These are phyloP conservation scores for Saccharomycopsis olivae DNA, from an alignment of 805 yeast species.

Conservation along the genomic window DNA sequence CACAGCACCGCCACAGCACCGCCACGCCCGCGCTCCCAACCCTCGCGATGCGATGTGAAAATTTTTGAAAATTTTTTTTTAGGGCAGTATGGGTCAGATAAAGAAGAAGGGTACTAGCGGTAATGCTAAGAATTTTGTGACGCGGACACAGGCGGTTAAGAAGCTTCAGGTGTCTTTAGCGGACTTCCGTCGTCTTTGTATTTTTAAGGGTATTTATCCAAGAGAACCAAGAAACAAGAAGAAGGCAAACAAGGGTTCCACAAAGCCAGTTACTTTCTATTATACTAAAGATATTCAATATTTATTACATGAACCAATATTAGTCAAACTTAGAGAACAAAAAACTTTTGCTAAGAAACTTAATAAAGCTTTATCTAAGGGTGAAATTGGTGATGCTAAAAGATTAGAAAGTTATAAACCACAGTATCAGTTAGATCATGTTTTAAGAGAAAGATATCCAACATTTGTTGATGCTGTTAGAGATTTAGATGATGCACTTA, in stretches of 20 bases:
- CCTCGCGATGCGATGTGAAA: background rate
- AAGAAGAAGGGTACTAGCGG: slow-evolving; percentile 81
- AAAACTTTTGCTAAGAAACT: slow-evolving; percentile 88
- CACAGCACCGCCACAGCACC: too few species aligned
- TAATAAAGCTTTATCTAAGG: slow-evolving; percentile 81
- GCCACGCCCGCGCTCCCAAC: too few species aligned
- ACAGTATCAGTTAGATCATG: slow-evolving; percentile 70
- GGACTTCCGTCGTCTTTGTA: slow-evolving; percentile 93
- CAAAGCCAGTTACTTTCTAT: slow-evolving; percentile 92
- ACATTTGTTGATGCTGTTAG: slow-evolving; percentile 85
- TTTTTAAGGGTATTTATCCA: slow-evolving; percentile 96
- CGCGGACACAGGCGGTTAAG: slow-evolving; percentile 90
- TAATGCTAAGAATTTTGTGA: slow-evolving; percentile 84
- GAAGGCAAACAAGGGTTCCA: slow-evolving; percentile 96
- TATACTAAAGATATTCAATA: slow-evolving; percentile 91
- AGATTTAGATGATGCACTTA: slow-evolving; percentile 90
- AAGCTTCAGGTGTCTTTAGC: slow-evolving; percentile 89
- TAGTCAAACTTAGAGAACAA: slow-evolving; percentile 87
- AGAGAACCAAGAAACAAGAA: slow-evolving; percentile 92
- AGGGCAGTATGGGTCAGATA: slow-evolving; percentile 43
- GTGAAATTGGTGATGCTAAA: slow-evolving; percentile 84
- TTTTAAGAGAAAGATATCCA: slow-evolving; percentile 93
- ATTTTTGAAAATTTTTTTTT: background rate
- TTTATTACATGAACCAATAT: slow-evolving; percentile 87
- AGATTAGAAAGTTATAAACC: slow-evolving; percentile 74